phyloP scores from a whole-genome alignment of 2,329 filamentous ascomycete genomes.

The Colletotrichum lupini region DNA sequence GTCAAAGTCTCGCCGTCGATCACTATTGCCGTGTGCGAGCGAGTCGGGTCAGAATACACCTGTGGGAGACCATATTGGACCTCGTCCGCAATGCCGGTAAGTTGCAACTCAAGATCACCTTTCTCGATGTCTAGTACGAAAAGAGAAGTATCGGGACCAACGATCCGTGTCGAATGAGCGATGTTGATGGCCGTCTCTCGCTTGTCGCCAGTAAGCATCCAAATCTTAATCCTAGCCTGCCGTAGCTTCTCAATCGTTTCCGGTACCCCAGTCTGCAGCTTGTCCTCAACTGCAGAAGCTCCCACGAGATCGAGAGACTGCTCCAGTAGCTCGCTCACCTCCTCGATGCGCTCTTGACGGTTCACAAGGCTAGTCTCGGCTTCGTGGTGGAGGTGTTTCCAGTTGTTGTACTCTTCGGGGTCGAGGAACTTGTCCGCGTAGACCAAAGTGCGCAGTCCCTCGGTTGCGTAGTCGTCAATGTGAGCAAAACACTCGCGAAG shows the following conservation, averaged over 20 bases:
- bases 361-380: slow-evolving; percentile 82
- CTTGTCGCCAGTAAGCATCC: slow-evolving; percentile 95
- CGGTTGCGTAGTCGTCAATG: slow-evolving; percentile 87
- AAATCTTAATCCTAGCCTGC: slow-evolving; percentile 87
- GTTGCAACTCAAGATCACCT: slow-evolving; percentile 73
- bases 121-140: slow-evolving; percentile 76
- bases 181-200: slow-evolving; percentile 90
- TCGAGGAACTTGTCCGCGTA: slow-evolving; percentile 82
- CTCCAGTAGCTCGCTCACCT: slow-evolving; percentile 82
- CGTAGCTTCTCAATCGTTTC: slow-evolving; percentile 87
- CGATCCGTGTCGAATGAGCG: slow-evolving; percentile 76
- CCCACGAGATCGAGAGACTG: slow-evolving; percentile 81
- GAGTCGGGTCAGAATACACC: not conserved
- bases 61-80: slow-evolving; percentile 65
- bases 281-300: slow-evolving; percentile 90
- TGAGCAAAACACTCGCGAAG: slow-evolving; percentile 88
- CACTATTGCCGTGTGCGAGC: slow-evolving; percentile 79
- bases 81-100: slow-evolving; percentile 72
- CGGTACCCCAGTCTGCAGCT: slow-evolving; percentile 85
- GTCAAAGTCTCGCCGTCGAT: slow-evolving; percentile 85
- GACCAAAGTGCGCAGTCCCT: slow-evolving; percentile 83
- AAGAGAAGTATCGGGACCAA: slow-evolving; percentile 80
- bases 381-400: slow-evolving; percentile 81
- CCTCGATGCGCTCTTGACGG: slow-evolving; percentile 80
- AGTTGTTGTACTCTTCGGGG: slow-evolving; percentile 76